A percentile compares a stretch with the other conserved stretches of the same genome.
Evolutionary conservation across 23 red algal genomes (phyloP).

Genomic region (Cyanidium caldarium): DNA sequence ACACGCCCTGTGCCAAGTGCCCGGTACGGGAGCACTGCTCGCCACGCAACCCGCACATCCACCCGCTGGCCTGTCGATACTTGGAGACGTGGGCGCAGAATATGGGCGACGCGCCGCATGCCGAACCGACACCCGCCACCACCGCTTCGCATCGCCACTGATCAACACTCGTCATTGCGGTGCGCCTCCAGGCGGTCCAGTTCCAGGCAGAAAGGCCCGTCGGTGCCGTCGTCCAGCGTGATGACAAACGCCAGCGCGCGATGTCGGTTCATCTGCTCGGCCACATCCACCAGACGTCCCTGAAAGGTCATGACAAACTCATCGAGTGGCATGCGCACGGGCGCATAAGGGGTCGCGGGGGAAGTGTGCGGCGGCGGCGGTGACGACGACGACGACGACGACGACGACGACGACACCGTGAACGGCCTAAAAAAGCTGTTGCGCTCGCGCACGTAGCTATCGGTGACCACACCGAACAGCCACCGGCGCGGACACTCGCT

Average conservation of each 20-base stretch:
- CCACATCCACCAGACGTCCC: background rate
- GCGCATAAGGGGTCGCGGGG: too few species aligned
- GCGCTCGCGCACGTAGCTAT: background rate
- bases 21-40: conserved; percentile 1
- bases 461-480: background rate
- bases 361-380: too few species aligned
- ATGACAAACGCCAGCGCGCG: background rate
- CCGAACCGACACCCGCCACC: too few species aligned
- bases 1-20: background rate
- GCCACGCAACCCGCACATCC: background rate
- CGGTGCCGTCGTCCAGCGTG: background rate
- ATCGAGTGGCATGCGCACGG: background rate
- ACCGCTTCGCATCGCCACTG: too few species aligned
- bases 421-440: background rate
- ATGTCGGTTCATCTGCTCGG: background rate
- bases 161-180: too few species aligned
- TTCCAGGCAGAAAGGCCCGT: background rate
- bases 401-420: background rate
- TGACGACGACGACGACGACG: background rate
- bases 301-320: background rate
- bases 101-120: too few species aligned
- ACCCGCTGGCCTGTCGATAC: background rate
- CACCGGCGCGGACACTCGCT: background rate
- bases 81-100: background rate
- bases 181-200: background rate